phyloP scores from a whole-genome alignment of 306 rosid species.

The Hippophae tibetana region DNA sequence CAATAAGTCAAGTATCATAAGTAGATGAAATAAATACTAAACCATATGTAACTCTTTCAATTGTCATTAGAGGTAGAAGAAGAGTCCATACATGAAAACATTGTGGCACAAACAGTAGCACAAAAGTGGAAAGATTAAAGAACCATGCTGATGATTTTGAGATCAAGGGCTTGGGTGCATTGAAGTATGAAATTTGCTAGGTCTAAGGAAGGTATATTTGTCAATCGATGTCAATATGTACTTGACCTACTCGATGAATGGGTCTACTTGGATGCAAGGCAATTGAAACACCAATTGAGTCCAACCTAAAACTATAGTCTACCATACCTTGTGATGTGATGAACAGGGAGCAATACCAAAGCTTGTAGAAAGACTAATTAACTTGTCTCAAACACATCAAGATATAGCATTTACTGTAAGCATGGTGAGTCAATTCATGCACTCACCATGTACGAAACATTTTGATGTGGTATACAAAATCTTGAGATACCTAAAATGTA shows the following conservation, averaged over 20 bases:
- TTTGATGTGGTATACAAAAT: neutral
- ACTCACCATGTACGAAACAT: neutral
- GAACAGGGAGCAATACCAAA: neutral
- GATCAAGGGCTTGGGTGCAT: neutral
- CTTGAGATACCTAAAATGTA: neutral
- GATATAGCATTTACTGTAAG: neutral
- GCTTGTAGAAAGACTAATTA: neutral
- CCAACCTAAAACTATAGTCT: neutral
- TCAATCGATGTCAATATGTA: neutral
- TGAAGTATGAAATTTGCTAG: neutral
- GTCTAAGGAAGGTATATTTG: neutral
- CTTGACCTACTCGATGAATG: neutral
- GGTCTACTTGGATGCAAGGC: neutral
- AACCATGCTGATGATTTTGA: neutral
- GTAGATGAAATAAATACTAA: too few relatives aligned
- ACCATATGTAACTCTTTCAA: too few relatives aligned
- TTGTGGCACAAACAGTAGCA: too few relatives aligned
- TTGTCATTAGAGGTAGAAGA: too few relatives aligned
- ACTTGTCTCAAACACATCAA: neutral
- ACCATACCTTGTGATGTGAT: neutral
- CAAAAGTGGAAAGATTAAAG: neutral
- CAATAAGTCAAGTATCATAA: too few relatives aligned
- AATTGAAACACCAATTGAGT: neutral
- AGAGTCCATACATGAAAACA: too few relatives aligned
- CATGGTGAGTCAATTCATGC: neutral